Evolutionary conservation across 1,284 basidiomycete species (phyloP), one percentile per base, ranked within the genome.

Genomic region (Pyrrhoderma lamaoense): DNA sequence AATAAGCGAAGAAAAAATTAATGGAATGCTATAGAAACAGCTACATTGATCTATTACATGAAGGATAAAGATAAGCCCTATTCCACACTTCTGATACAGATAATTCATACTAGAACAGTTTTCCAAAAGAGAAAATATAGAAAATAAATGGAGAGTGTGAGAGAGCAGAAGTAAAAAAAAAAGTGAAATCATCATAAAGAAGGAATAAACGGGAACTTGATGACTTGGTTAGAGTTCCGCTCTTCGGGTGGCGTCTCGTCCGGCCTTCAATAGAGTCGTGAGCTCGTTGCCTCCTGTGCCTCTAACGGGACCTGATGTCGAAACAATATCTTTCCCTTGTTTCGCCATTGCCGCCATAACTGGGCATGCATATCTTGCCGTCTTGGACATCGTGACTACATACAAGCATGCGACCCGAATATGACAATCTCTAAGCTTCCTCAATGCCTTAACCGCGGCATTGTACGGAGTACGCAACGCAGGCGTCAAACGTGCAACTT

Each of bases 231-330:
- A 23, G 3, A 65, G 39, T 36, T 74, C 65, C 8, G 90, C 76
- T n/a, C 82, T 79, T 46, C 70, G 67, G 7, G 93, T 96, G 27
- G 93, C 88, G 60, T 95, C 92, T 53, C 93, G 76, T 22, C 89
- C 90, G 13, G 85, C 81, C 67, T 95, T 96, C 56, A 97, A 73
- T 47, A 95, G 78, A 22, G 79, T 68, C 14, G 89, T 79, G 21
- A 96, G 70, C 47, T 85, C 82, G 55, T 85, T 95, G 3, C 93
- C 93, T 18, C 93, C 93, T 0, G 93, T 96, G 1, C 93, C 93
- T 21, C 75, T 72, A n/a, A 70, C 73, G n/a, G 74, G 76, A 5
- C 38, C 38, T 5, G 27, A 31, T 5, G 27, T 5, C 27, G 27
- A 31, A 4, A 7, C 38, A 27, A 68, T 60, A 21, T 64, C 62